A percentile compares a stretch with the other conserved stretches of the same genome.
Evolutionary conservation across 305 asterid species (phyloP).

Genomic region (Solanum aculeatissimum): DNA sequence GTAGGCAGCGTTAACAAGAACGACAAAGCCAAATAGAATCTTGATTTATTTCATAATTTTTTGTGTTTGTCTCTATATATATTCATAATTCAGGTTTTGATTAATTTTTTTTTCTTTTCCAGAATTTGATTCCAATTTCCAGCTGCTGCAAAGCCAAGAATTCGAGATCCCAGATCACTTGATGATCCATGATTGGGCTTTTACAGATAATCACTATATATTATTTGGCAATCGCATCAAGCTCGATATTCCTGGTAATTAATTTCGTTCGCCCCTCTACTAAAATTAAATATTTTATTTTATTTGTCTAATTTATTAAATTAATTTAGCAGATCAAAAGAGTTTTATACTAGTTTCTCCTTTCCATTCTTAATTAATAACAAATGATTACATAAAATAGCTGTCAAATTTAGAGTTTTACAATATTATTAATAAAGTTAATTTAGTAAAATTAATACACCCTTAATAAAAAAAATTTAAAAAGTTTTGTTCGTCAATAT

Average conservation of each 20-base stretch:
- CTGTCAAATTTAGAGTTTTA: too few relatives aligned
- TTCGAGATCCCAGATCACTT: constrained; percentile 76
- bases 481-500: too few relatives aligned
- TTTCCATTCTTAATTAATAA: too few relatives aligned
- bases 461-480: too few relatives aligned
- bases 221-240: constrained; percentile 87
- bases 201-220: constrained; percentile 72
- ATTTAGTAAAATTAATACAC: too few relatives aligned
- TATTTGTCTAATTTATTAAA: neutral
- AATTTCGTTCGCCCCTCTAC: neutral
- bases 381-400: too few relatives aligned
- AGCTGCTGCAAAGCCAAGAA: constrained; percentile 59
- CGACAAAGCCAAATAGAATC: neutral
- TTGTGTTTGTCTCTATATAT: neutral
- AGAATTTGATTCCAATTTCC: constrained; percentile 73
- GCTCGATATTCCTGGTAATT: constrained; percentile 64
- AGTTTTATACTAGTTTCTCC: too few relatives aligned
- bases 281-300: neutral
- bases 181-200: constrained; percentile 98
- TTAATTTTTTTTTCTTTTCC: neutral
- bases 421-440: too few relatives aligned
- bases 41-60: neutral
- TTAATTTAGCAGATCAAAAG: too few relatives aligned
- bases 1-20: neutral
- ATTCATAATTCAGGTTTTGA: neutral